Evolutionary conservation across 2,329 filamentous ascomycete genomes (phyloP).

Genomic region (Reticulascus tulasneorum): DNA sequence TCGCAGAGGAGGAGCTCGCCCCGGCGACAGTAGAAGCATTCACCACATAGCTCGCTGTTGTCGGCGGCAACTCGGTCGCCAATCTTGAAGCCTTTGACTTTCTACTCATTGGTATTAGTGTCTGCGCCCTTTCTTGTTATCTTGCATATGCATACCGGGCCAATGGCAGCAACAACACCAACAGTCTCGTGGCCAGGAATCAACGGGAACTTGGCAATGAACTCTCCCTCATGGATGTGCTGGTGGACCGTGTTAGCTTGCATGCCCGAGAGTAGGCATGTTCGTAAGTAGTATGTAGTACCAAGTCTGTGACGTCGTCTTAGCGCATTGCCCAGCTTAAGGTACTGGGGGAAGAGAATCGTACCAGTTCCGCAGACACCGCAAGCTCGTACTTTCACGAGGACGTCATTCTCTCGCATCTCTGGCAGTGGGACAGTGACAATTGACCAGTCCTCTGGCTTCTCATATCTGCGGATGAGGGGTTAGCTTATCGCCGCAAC

Average conservation of each 20-base stretch:
- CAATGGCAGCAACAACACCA: constrained; percentile 57
- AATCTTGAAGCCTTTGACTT: constrained; percentile 56
- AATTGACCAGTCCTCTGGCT: constrained; percentile 57
- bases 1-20: constrained; percentile 66
- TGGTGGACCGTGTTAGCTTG: constrained; percentile 14
- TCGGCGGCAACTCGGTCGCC: constrained; percentile 63
- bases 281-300: constrained; percentile 16
- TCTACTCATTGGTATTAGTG: constrained; percentile 22
- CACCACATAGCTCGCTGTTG: constrained; percentile 63
- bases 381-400: constrained; percentile 65
- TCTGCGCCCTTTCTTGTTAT: background rate
- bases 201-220: constrained; percentile 59
- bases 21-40: constrained; percentile 71
- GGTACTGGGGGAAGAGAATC: constrained; percentile 3
- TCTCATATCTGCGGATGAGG: constrained; percentile 48
- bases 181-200: constrained; percentile 68
- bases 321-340: constrained; percentile 1
- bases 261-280: background rate
- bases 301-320: constrained; percentile 29
- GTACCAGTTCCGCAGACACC: constrained; percentile 58
- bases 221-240: constrained; percentile 67
- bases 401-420: constrained; percentile 55
- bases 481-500: constrained; percentile 16
- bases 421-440: constrained; percentile 59
- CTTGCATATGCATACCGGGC: constrained; percentile 27